Evolutionary conservation across 257 asterid genomes (phyloP).

Genomic region (Thymus mandschuricus): DNA sequence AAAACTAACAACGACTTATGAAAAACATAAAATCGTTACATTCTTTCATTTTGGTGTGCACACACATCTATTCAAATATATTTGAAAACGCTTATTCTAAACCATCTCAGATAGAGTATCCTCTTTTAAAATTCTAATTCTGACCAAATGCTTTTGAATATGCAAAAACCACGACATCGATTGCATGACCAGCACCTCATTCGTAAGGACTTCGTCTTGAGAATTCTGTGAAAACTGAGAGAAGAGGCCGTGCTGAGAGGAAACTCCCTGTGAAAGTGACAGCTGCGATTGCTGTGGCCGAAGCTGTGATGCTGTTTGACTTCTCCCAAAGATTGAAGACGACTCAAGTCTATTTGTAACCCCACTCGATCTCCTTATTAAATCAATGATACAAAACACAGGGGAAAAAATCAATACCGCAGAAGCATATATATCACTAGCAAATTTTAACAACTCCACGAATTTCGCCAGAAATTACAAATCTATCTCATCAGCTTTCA

Average conservation of each 20-base stretch:
- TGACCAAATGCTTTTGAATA: neutral
- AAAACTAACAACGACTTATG: slow-evolving; percentile 24
- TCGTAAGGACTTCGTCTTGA: slow-evolving; percentile 66
- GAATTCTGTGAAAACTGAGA: slow-evolving; percentile 90
- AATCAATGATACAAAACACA: slow-evolving; percentile 11
- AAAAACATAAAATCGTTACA: slow-evolving; percentile 1
- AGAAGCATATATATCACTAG: neutral
- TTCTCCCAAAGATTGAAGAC: slow-evolving; percentile 59
- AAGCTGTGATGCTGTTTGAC: slow-evolving; percentile 51
- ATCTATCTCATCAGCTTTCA: too few species aligned
- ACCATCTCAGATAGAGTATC: slow-evolving; percentile 20
- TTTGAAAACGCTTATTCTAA: neutral
- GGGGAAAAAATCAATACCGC: slow-evolving; percentile 14
- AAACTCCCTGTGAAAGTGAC: slow-evolving; percentile 80
- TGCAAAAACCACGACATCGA: slow-evolving; percentile 21
- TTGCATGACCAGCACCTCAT: slow-evolving; percentile 42
- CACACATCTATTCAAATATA: slow-evolving; percentile 17
- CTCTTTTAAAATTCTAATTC: neutral
- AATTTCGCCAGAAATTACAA: neutral
- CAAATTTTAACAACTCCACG: neutral
- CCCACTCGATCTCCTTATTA: slow-evolving; percentile 58
- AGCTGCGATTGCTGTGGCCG: slow-evolving; percentile 67
- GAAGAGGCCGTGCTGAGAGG: slow-evolving; percentile 81
- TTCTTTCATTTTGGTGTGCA: neutral
- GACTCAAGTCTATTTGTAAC: slow-evolving; percentile 58